Evolutionary conservation across 2,329 filamentous ascomycete genomes (phyloP), one percentile per base, ranked within the genome.

Genomic region (Pseudocercospora fijiensis): DNA sequence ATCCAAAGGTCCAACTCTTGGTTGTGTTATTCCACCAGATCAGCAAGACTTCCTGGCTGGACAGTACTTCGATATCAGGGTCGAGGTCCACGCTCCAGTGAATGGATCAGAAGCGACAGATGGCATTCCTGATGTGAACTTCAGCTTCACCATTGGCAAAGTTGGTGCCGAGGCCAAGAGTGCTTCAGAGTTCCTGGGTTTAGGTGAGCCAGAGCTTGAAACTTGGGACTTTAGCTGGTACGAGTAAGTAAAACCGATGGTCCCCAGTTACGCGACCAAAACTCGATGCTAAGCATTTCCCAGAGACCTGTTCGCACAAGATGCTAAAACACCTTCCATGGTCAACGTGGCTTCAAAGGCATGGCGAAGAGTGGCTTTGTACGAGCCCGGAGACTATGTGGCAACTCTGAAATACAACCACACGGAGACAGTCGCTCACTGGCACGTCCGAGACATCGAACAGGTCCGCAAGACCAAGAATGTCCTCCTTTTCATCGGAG

Each of bases 211-310:
- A 20, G 78, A 86, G 75, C 79, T 95, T 16, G 91, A 96, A 82
- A 88, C 82, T 67, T 96, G 91, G 91, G 85, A 87, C 69, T 95
- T 95, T 74, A 83, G 83, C n/a, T 95, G 90, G 89, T 94, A 85
- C 73, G 91, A 94, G 81, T 83, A 72, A 62, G 77, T 66, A 33
- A 11, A 11, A 56, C 41, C 16, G 13, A 18, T 33, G 11, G 16
- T 27, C 41, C 20, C 16, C 18, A 27, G 27, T 28, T 26, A 13
- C 20, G 8, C 27, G 43, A 47, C 13, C 56, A 56, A 60, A 41
- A 13, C 57, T 22, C 13, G n/a, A 22, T 60, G 18, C 45, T 63
- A 53, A 65, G 24, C 5, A 41, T 65, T 59, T 47, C 20, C 60
- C 64, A 67, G 67, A 83, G 85, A 96, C 72, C 84, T 92, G 26